Evolutionary conservation across 1,284 basidiomycete species (phyloP).

Genomic region (Puccinia triticina): DNA sequence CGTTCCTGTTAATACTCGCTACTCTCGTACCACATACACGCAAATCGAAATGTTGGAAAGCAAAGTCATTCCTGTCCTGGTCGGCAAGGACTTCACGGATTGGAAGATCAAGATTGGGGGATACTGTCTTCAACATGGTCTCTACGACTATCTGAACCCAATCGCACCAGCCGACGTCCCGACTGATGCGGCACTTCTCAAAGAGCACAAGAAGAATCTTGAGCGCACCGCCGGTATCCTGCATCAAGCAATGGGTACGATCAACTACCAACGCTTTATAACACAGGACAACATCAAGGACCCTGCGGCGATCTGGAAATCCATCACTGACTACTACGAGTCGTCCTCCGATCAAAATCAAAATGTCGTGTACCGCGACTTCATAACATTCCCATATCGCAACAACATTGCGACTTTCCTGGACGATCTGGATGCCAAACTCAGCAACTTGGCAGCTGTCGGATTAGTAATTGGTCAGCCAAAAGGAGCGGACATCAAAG

Average conservation of each 20-base stretch:
- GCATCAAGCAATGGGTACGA: background rate
- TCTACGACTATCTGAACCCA: background rate
- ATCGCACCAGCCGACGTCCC: too few species aligned
- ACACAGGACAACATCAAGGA: background rate
- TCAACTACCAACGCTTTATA: background rate
- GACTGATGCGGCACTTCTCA: background rate
- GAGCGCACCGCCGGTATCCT: background rate
- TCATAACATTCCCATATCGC: background rate
- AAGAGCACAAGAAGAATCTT: background rate
- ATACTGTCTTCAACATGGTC: background rate
- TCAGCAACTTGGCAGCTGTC: background rate
- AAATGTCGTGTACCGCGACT: background rate
- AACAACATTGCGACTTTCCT: background rate
- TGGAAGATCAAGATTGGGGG: background rate
- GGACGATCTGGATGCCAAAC: background rate
- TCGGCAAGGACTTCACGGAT: background rate
- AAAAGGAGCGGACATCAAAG: background rate
- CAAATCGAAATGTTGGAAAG: background rate
- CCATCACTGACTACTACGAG: background rate
- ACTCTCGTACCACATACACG: background rate
- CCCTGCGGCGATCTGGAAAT: background rate
- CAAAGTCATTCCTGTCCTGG: background rate
- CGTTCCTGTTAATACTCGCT: background rate
- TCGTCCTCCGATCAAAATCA: background rate
- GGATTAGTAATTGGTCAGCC: background rate